These are phyloP conservation scores for Ceratocystis diversiconidia DNA, from an alignment of 2,329 filamentous ascomycete species.

Conservation along the genomic window DNA sequence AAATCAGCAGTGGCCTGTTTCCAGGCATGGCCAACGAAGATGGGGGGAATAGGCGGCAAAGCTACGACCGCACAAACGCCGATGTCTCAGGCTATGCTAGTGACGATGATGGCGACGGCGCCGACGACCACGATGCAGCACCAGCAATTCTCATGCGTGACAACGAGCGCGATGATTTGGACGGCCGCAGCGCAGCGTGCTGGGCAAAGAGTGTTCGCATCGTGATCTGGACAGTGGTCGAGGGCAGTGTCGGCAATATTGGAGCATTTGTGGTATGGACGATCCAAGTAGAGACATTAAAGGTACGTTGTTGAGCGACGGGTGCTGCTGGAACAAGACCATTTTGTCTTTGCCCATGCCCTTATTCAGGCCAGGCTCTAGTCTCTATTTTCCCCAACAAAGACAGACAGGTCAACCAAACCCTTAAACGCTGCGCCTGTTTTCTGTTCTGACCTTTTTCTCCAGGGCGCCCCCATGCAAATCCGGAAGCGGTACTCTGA, in stretches of 20 bases:
- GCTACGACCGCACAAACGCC: background rate
- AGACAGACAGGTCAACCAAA: background rate
- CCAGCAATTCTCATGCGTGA: constrained; percentile 48
- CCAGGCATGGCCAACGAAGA: background rate
- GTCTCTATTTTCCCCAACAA: background rate
- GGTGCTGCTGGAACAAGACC: background rate
- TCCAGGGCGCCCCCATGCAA: constrained; percentile 45
- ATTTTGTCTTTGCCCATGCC: background rate
- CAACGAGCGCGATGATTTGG: constrained; percentile 40
- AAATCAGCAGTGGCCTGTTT: background rate
- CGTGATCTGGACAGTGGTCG: constrained; percentile 42
- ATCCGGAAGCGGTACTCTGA: constrained; percentile 75
- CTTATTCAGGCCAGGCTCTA: background rate
- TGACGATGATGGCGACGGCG: constrained; percentile 2
- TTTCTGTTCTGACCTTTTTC: background rate
- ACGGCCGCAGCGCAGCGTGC: constrained; percentile 42
- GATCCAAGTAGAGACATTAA: constrained; percentile 72
- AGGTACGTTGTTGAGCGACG: constrained; percentile 37
- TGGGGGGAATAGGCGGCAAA: background rate
- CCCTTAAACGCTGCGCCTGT: too few species aligned
- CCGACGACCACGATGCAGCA: constrained; percentile 17
- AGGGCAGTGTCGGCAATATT: constrained; percentile 41
- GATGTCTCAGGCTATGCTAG: background rate
- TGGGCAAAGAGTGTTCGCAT: constrained; percentile 52
- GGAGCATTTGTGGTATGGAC: constrained; percentile 97